Evolutionary conservation across 306 rosid genomes (phyloP).

Genomic region (Glycine latifolia): DNA sequence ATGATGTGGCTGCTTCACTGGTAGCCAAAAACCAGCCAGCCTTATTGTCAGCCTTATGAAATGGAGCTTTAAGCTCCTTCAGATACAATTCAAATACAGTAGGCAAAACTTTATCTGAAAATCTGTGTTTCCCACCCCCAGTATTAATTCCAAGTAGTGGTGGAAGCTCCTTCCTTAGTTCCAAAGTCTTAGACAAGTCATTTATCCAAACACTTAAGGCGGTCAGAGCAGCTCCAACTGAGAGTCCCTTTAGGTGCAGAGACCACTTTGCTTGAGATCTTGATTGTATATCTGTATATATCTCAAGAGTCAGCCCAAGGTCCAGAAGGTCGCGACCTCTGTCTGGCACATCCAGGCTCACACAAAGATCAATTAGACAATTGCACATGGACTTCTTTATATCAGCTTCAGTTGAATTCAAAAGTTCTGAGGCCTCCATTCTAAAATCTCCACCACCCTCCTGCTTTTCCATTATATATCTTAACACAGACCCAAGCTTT

Average conservation of each 20-base stretch:
- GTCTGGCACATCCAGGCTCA: slow-evolving; percentile 59
- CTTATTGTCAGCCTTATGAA: slow-evolving; percentile 78
- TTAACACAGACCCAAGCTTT: slow-evolving; percentile 70
- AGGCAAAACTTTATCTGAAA: slow-evolving; percentile 70
- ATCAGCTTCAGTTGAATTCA: slow-evolving; percentile 55
- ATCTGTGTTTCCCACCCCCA: slow-evolving; percentile 76
- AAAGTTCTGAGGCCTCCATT: slow-evolving; percentile 69
- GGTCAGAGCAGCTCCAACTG: slow-evolving; percentile 81
- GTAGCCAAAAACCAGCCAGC: slow-evolving; percentile 88
- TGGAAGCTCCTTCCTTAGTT: slow-evolving; percentile 81
- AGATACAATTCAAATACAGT: slow-evolving; percentile 73
- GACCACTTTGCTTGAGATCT: slow-evolving; percentile 77
- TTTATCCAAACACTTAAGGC: slow-evolving; percentile 87
- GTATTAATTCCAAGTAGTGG: slow-evolving; percentile 80
- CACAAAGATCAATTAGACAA: slow-evolving; percentile 83
- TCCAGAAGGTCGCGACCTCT: slow-evolving; percentile 71
- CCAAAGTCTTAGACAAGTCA: slow-evolving; percentile 71
- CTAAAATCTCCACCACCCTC: slow-evolving; percentile 57
- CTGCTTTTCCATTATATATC: slow-evolving; percentile 59
- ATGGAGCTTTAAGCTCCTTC: slow-evolving; percentile 80
- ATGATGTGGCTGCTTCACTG: slow-evolving; percentile 63
- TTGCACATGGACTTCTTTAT: slow-evolving; percentile 77
- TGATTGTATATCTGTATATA: slow-evolving; percentile 71
- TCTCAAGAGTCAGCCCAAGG: slow-evolving; percentile 64
- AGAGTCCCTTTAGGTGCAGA: slow-evolving; percentile 81